Evolutionary conservation across 2,329 filamentous ascomycete species (phyloP), one percentile per base, ranked within the genome.

Genomic region (Ceratocystis diversiconidia): DNA sequence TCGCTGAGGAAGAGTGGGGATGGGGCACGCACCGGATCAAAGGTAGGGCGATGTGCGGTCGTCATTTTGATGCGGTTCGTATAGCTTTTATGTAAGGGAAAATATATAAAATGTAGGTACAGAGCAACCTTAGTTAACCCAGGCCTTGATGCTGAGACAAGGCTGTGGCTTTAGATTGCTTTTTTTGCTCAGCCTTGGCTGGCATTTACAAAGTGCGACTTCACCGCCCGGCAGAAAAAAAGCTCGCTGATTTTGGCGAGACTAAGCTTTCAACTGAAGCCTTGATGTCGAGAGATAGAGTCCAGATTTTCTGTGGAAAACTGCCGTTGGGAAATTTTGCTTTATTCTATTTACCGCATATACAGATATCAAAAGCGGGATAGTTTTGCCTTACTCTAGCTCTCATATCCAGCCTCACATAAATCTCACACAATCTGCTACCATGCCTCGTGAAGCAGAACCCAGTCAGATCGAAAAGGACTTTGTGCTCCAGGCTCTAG

Each of bases 361-460:
- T 12, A 12, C 36, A 15, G 36, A 41, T 41, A 41, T 41, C 36
- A 15, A 41, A 41, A 41, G 10, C 36, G 36, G 36, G 1, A 41
- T 41, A 12, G 48, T 22, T 3, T 25, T 10, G 22, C 0, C 52
- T 30, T 32, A 57, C 25, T 12, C 22, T 30, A 6, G n/a, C 28
- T n/a, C 10, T 17, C 52, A 57, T 17, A 17, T 25, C 4, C 28
- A 15, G 3, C 6, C 68, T 62, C 69, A n/a, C 48, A 15, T 12
- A 15, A 15, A 41, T 41, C 10, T 41, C 36, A 36, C 57, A 6
- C 57, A 52, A 52, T 22, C 28, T n/a, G 68, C 68, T 69, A 80
- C 70, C 69, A 97, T 97, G 92, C 92, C 92, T 73, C 88, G 89
- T 76, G 92, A 96, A 86, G 85, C 87, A 68, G 89, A 95, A 71